Base-by-base conservation (phyloP, 306 rosid genomes). In the Vachellia pachyceras region DNA sequence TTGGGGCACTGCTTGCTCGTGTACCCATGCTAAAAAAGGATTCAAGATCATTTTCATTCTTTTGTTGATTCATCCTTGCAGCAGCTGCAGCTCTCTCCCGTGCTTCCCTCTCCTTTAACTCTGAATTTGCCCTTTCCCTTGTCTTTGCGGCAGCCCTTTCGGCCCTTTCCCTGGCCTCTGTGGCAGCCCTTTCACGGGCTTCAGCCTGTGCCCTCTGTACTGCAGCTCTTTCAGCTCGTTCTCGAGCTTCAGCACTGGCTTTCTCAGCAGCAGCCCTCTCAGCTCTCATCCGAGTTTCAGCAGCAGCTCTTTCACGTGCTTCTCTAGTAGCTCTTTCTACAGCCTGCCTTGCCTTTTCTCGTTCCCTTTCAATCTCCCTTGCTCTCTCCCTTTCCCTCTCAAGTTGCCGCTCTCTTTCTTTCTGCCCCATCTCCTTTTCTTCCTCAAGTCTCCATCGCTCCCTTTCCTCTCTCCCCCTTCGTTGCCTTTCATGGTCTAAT, bases 281-380 rank as follows among this genome's bases (percentile, higher is more conserved):
- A 84, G 99, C 99, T 88, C 85, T 96, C 72, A 78, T 63, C 39
- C 89, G 94, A 74, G 99, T 98, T 25, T 87, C 99, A 81, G 81
- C 77, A 69, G 90, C 93, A 75, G 99, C 99, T 89, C 99, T 90
- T 78, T 89, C 99, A 29, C 99, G 99, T 42, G 97, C 99, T 89
- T 96, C 99, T 84, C 99, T 88, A 25, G 99, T 96, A 57, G 99
- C 99, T 84, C 99, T 92, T 85, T 90, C 99, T 75, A 96, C 98
- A 61, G 98, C 99, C 84, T 90, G 98, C 80, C 97, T 93, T 60
- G 86, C 96, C 81, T 42, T 90, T 15, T 74, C 87, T 82, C 90
- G 84, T 82, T 92, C 97, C 85, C 88, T 82, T 84, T 90, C 98
- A 75, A 89, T 92, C 83, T 95, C 95, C 84, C 86, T 81, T 44